These are phyloP conservation scores for Leucocoprinus sp. DNA, from an alignment of 768 basidiomycete genomes.

Conservation along the genomic window DNA sequence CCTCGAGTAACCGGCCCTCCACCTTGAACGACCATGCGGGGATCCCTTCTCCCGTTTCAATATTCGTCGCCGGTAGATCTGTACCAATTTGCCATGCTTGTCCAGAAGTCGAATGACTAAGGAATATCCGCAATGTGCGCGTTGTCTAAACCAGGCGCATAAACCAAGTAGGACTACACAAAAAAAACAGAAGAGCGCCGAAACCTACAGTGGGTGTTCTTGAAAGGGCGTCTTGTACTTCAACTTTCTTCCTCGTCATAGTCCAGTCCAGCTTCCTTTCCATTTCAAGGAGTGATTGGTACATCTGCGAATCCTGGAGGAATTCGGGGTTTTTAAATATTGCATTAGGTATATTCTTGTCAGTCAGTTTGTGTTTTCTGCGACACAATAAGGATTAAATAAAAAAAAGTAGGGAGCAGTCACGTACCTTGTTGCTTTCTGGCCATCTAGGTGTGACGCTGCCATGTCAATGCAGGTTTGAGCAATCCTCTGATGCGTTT, in stretches of 20 bases:
- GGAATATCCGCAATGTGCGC: constrained; percentile 75
- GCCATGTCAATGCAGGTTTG: background rate
- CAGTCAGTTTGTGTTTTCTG: constrained; percentile 73
- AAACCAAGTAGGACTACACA: background rate
- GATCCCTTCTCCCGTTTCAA: constrained; percentile 83
- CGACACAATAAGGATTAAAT: background rate
- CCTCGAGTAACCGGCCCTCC: constrained; percentile 83
- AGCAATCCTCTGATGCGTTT: background rate
- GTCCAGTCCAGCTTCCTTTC: constrained; percentile 95
- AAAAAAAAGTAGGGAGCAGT: background rate
- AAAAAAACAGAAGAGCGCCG: background rate
- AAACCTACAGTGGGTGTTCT: constrained; percentile 57
- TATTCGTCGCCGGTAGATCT: constrained; percentile 36
- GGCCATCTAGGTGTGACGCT: constrained; percentile 2
- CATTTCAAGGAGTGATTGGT: constrained; percentile 78
- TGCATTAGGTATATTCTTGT: constrained; percentile 71
- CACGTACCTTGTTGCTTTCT: constrained; percentile 7
- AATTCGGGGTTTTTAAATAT: constrained; percentile 69
- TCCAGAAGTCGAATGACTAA: constrained; percentile 81
- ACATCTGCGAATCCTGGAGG: constrained; percentile 77
- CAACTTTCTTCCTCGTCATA: constrained; percentile 80
- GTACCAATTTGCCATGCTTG: constrained; percentile 77
- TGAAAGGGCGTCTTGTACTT: constrained; percentile 83
- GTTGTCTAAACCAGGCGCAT: constrained; percentile 47
- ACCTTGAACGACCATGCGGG: constrained; percentile 85